These are phyloP conservation scores for Parathielavia appendiculata DNA, from an alignment of 495 filamentous ascomycete species.

Conservation along the genomic window DNA sequence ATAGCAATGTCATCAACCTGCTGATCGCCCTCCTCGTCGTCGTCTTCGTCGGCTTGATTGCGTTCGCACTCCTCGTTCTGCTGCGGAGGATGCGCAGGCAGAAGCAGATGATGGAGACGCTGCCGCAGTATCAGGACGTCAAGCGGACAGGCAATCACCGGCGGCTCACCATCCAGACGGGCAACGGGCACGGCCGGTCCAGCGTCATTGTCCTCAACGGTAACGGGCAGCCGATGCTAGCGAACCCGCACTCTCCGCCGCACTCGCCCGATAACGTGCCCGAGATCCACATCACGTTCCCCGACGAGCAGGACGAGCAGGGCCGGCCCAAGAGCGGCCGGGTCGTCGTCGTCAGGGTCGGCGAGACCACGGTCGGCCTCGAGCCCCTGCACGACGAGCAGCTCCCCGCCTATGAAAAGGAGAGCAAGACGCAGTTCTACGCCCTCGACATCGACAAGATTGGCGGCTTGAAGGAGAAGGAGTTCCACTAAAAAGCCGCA, in stretches of 20 bases:
- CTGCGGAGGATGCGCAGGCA: constrained; percentile 54
- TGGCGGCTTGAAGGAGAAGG: constrained; percentile 90
- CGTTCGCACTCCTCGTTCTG: constrained; percentile 62
- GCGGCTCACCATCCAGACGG: constrained; percentile 48
- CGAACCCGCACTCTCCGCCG: constrained; percentile 68
- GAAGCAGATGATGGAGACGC: constrained; percentile 48
- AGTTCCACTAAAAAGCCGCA: constrained; percentile 36
- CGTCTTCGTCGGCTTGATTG: constrained; percentile 59
- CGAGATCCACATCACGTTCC: constrained; percentile 97
- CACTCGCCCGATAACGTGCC: constrained; percentile 74
- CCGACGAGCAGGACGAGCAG: constrained; percentile 85
- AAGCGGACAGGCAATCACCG: constrained; percentile 41
- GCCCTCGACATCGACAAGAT: constrained; percentile 92
- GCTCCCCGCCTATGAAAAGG: constrained; percentile 82
- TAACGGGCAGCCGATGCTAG: constrained; percentile 63
- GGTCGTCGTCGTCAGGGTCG: constrained; percentile 88
- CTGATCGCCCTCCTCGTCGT: constrained; percentile 76
- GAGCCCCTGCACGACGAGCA: constrained; percentile 77
- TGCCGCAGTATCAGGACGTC: constrained; percentile 52
- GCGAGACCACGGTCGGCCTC: constrained; percentile 79
- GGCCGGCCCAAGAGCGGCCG: constrained; percentile 80
- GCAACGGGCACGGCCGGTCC: constrained; percentile 66
- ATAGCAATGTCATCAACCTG: constrained; percentile 58
- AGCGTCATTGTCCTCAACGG: constrained; percentile 71
- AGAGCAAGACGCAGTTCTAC: constrained; percentile 70